Base-by-base conservation (phyloP, 2,329 filamentous ascomycete genomes). In the Lithohypha guttulata region DNA sequence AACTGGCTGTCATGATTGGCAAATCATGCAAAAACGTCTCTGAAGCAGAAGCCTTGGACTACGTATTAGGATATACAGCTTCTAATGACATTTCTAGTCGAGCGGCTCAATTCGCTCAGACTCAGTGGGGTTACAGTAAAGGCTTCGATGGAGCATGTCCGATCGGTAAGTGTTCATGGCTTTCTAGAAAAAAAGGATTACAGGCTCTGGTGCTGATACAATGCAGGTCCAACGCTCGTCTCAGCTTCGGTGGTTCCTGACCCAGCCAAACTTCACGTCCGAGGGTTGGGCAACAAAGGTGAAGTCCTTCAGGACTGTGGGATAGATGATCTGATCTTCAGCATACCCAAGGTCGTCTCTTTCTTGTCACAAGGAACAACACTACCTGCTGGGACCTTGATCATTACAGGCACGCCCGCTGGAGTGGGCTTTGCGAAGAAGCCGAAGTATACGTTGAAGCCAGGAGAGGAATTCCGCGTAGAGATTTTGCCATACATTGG, bases 401-500 rank as follows among this genome's bases (percentile, higher is more conserved):
- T 65, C 31, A 58, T 63, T 53, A 64, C 60, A 1, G 62, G 63
- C 3, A 66, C 65, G 1, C 58, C 58, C 0, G 56, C 59, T 0
- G 64, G 65, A 17, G 63, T 68, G 13, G 65, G 65, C 4, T 56
- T 58, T 2, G 59, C 60, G 49, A 54, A 59, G 22, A 56, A 59
- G 20, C 61, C 62, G 0, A 63, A 63, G 34, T 51, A 64, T 15
- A 56, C 55, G 5, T 42, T 66, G 26, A 54, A 52, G 10, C 43
- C 59, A 32, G 58, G 56, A 3, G 61, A 64, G 48, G 56, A 60
- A 44, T 69, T 71, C 46, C 54, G 59, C 0, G 65, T 71, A 4
- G 65, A 70, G 56, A 57, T 71, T 41, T 47, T 63, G 37, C 66
- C 67, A 10, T 53, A 67, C 50, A 61, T 71, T 34, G 68, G 67